Conservation (phyloP, 306 rosid species). For the Sechiopsis laciniata region DNA sequence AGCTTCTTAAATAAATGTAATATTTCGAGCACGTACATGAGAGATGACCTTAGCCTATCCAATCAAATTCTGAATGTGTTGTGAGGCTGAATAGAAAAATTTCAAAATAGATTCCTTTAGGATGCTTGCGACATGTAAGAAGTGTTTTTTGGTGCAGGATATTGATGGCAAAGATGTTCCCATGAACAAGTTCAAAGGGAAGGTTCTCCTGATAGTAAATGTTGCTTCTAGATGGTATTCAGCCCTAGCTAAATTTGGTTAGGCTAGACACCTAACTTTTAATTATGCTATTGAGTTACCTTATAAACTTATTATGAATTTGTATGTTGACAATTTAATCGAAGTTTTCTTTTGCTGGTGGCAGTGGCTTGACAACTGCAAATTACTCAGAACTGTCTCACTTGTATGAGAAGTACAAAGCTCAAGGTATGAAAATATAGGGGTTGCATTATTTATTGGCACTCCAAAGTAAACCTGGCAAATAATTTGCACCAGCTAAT, state of each 20-base stretch:
- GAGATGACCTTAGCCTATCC: too few relatives aligned
- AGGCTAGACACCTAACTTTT: constrained; percentile 11
- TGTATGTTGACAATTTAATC: constrained; percentile 17
- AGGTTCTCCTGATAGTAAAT: constrained; percentile 84
- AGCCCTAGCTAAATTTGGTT: constrained; percentile 12
- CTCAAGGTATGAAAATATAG: constrained; percentile 50
- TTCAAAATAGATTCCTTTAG: neutral
- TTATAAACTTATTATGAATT: constrained; percentile 14
- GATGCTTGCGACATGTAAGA: neutral
- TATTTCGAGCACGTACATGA: neutral
- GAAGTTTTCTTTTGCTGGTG: constrained; percentile 29
- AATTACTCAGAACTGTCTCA: constrained; percentile 87
- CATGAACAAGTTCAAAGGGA: constrained; percentile 80
- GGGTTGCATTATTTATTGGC: neutral
- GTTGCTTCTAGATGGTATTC: constrained; percentile 94
- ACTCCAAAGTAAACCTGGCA: neutral
- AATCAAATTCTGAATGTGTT: neutral
- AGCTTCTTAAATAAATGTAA: neutral
- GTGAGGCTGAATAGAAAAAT: neutral
- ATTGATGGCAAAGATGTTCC: constrained; percentile 74
- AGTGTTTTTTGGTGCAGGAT: constrained; percentile 50
- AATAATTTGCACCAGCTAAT: neutral
- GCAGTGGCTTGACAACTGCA: constrained; percentile 81
- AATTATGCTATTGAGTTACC: neutral
- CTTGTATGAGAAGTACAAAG: constrained; percentile 72